These are phyloP conservation scores for Austroboletus novae-zelandiae DNA, from an alignment of 1,284 basidiomycete genomes.

Conservation along the genomic window DNA sequence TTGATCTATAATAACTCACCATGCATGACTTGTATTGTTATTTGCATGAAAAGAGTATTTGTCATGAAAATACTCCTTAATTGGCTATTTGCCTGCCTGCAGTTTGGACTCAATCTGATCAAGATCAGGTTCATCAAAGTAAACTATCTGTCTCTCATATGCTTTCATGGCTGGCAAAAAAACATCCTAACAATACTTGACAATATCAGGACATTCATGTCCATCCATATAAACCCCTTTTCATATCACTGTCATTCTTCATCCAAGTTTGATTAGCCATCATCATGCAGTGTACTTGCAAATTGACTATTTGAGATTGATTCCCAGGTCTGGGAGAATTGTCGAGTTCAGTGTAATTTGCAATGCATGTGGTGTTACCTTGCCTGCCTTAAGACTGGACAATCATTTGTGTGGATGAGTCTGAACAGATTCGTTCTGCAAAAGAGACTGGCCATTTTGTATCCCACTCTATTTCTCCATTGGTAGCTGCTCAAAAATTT, in stretches of 20 bases:
- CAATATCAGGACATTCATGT: constrained; percentile 37
- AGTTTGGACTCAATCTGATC: constrained; percentile 18
- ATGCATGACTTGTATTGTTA: background rate
- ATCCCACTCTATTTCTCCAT: constrained; percentile 29
- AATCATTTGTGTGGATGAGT: background rate
- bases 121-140: background rate
- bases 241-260: background rate
- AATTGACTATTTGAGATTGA: background rate
- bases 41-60: constrained; percentile 31
- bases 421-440: background rate
- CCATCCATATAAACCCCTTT: constrained; percentile 34
- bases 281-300: background rate
- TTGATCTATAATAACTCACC: too few species aligned
- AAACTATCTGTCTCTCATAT: constrained; percentile 23
- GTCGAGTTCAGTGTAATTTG: background rate
- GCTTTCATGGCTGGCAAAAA: constrained; percentile 33
- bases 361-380: background rate
- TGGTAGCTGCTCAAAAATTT: constrained; percentile 37
- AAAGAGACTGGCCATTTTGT: constrained; percentile 1
- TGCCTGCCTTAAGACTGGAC: background rate
- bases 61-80: constrained; percentile 36
- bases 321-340: background rate
- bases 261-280: background rate
- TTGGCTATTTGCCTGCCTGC: constrained; percentile 23
- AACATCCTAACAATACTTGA: constrained; percentile 28